These are phyloP conservation scores for Apiotrichum montevideense DNA, from an alignment of 1,284 basidiomycete genomes.

Conservation along the genomic window DNA sequence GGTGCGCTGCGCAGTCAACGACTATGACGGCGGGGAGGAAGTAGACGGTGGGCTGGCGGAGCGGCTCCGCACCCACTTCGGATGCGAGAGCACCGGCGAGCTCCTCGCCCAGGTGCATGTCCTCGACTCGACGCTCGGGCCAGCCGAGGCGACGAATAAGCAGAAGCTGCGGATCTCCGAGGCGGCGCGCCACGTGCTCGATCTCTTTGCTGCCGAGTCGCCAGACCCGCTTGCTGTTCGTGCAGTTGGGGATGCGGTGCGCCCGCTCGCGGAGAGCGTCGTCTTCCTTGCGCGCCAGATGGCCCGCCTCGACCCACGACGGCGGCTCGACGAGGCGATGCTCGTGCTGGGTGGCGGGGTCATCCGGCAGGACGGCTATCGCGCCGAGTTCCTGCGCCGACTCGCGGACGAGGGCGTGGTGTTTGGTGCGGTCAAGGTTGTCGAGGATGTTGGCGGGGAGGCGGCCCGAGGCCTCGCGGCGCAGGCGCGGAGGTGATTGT, in stretches of 20 bases:
- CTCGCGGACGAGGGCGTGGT: constrained; percentile 17
- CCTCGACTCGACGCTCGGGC: constrained; percentile 21
- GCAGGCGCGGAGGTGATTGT: too few species aligned
- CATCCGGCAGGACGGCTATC: constrained; percentile 26
- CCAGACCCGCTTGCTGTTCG: constrained; percentile 24
- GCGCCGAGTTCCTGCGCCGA: constrained; percentile 17
- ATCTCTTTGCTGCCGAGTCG: constrained; percentile 10
- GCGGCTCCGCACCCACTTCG: constrained; percentile 24
- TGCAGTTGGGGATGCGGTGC: constrained; percentile 18
- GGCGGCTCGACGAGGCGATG: constrained; percentile 11
- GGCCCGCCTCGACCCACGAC: not conserved
- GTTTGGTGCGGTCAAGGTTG: constrained; percentile 20
- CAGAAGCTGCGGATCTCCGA: constrained; percentile 29
- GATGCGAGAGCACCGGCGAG: constrained; percentile 23
- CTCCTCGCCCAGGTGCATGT: constrained; percentile 32
- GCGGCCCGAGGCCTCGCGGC: constrained; percentile 24
- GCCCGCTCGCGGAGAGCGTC: constrained; percentile 18
- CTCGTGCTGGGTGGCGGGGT: constrained; percentile 30
- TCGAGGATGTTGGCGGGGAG: constrained; percentile 28
- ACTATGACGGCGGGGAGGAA: constrained; percentile 26
- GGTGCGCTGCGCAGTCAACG: constrained; percentile 24
- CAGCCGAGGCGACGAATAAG: constrained; percentile 26
- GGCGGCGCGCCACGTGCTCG: constrained; percentile 21
- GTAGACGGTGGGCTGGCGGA: constrained; percentile 17
- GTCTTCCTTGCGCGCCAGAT: constrained; percentile 23